Evolutionary conservation across 2,329 filamentous ascomycete species (phyloP).

Genomic region (Aspergillus felis): DNA sequence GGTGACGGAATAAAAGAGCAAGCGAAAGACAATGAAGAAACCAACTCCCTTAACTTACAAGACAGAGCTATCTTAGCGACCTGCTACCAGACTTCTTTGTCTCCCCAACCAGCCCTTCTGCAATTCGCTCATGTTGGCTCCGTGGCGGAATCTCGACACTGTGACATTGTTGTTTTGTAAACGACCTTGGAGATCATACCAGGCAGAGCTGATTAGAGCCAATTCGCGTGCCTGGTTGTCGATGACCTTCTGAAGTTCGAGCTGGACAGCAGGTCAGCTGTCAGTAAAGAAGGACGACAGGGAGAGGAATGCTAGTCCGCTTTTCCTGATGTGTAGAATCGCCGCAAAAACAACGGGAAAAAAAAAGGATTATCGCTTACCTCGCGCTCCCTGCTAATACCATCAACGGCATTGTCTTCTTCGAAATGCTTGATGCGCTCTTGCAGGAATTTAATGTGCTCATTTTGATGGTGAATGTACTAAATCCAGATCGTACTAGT

Average conservation of each 20-base stretch:
- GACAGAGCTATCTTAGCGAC: slow-evolving; percentile 18
- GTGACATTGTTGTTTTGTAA: slow-evolving; percentile 43
- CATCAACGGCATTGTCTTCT: slow-evolving; percentile 30
- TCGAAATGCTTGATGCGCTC: slow-evolving; percentile 40
- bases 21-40: background rate
- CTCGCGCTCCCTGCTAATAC: slow-evolving; percentile 38
- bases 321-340: background rate
- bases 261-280: slow-evolving; percentile 19
- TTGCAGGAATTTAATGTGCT: slow-evolving; percentile 40
- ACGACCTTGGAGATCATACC: slow-evolving; percentile 45
- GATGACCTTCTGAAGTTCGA: slow-evolving; percentile 39
- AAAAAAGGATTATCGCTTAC: slow-evolving; percentile 21
- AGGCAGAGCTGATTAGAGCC: slow-evolving; percentile 43
- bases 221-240: slow-evolving; percentile 42
- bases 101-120: slow-evolving; percentile 44
- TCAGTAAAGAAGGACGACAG: slow-evolving; percentile 11
- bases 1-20: background rate
- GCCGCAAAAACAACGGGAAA: background rate
- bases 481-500: slow-evolving; percentile 16
- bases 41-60: background rate
- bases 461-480: slow-evolving; percentile 43
- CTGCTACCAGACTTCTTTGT: slow-evolving; percentile 41
- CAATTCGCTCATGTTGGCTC: slow-evolving; percentile 33
- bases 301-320: background rate
- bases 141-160: slow-evolving; percentile 38